Evolutionary conservation across 2,329 filamentous ascomycete genomes (phyloP).

Genomic region (Alternaria infectoria): DNA sequence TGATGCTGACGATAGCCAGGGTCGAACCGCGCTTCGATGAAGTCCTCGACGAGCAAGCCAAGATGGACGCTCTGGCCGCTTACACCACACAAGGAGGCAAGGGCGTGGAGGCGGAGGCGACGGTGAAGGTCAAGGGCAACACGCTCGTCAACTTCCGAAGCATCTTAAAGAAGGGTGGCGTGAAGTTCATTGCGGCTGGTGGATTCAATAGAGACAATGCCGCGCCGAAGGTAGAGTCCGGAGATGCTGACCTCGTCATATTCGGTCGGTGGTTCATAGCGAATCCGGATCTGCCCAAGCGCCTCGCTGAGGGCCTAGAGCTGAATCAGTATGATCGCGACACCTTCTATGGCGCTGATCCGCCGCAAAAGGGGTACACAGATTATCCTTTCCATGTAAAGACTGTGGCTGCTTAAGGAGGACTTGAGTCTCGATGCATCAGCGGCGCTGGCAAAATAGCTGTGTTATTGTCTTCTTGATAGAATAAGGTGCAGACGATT

Average conservation of each 20-base stretch:
- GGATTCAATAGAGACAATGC: constrained; percentile 61
- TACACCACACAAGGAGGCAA: constrained; percentile 38
- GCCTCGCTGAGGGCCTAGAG: constrained; percentile 48
- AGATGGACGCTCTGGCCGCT: constrained; percentile 47
- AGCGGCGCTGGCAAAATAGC: constrained; percentile 3
- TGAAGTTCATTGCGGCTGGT: constrained; percentile 63
- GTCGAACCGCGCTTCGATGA: constrained; percentile 49
- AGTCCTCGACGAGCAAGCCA: constrained; percentile 45
- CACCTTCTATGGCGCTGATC: constrained; percentile 53
- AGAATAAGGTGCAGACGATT: not conserved
- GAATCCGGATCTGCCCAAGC: constrained; percentile 55
- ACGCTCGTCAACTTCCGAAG: constrained; percentile 48
- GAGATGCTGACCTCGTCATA: constrained; percentile 48
- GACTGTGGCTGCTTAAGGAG: constrained; percentile 23
- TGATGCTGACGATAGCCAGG: constrained; percentile 23
- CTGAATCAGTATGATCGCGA: constrained; percentile 52
- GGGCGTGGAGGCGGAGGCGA: constrained; percentile 43
- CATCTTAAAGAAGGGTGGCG: constrained; percentile 56
- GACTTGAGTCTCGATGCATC: constrained; percentile 12
- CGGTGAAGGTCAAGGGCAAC: constrained; percentile 31
- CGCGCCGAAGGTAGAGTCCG: constrained; percentile 57
- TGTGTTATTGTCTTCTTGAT: not conserved
- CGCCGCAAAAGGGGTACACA: constrained; percentile 47
- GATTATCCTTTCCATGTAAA: constrained; percentile 49
- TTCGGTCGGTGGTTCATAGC: constrained; percentile 56